Evolutionary conservation across 768 basidiomycete species (phyloP).

Genomic region (Pisolithus tinctorius): DNA sequence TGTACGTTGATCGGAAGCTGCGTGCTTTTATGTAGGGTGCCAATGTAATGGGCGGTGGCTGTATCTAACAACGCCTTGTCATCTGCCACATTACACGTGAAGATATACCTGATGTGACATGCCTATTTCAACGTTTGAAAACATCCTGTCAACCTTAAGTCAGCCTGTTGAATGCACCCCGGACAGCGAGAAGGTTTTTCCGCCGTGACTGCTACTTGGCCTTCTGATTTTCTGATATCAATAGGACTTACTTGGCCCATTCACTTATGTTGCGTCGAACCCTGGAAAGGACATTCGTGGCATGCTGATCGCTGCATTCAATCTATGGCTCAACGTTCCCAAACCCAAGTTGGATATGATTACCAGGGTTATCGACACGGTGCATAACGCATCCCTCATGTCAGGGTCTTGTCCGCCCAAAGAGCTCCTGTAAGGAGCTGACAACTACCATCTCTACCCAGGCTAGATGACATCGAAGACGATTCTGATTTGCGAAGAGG

Average conservation of each 20-base stretch:
- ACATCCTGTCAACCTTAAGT: background rate
- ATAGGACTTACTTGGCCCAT: slow-evolving; percentile 70
- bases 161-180: background rate
- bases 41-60: too few species aligned
- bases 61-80: too few species aligned
- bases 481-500: slow-evolving; percentile 80
- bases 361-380: slow-evolving; percentile 73
- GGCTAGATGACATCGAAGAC: slow-evolving; percentile 89
- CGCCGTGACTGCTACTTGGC: background rate
- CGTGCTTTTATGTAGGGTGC: too few species aligned
- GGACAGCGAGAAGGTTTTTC: background rate
- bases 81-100: too few species aligned
- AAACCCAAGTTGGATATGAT: slow-evolving; percentile 61
- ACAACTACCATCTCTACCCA: slow-evolving; percentile 23
- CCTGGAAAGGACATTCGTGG: slow-evolving; percentile 87
- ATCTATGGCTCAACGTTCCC: slow-evolving; percentile 80
- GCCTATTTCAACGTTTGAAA: slow-evolving; percentile 1
- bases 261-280: slow-evolving; percentile 68
- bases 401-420: slow-evolving; percentile 27
- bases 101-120: background rate
- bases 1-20: too few species aligned
- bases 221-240: background rate
- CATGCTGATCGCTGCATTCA: slow-evolving; percentile 83
- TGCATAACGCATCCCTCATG: slow-evolving; percentile 87
- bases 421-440: background rate